These are phyloP conservation scores for Pachysandra terminalis DNA, from an alignment of 164 flowering plant species.

Conservation along the genomic window DNA sequence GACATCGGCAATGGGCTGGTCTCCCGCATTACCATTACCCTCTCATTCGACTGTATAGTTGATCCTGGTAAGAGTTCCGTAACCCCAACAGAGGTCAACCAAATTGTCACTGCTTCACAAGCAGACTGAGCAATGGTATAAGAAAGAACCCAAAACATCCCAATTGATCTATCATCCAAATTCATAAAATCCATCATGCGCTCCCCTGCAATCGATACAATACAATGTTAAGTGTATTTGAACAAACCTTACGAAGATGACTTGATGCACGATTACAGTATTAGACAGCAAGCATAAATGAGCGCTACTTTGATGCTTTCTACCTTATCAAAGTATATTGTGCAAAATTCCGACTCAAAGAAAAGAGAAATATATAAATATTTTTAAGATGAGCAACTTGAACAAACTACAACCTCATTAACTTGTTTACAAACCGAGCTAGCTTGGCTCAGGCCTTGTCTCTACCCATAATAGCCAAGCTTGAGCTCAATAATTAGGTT, in stretches of 20 bases:
- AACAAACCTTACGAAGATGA: neutral
- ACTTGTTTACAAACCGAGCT: too few relatives aligned
- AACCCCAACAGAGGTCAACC: conserved; percentile 79
- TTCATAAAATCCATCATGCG: conserved; percentile 83
- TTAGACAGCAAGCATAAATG: too few relatives aligned
- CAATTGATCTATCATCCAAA: conserved; percentile 92
- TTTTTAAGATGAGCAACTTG: too few relatives aligned
- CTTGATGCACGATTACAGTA: too few relatives aligned
- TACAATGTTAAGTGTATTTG: neutral
- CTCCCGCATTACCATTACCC: conserved; percentile 78
- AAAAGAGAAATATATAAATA: too few relatives aligned
- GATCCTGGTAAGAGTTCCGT: conserved; percentile 62
- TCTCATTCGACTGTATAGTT: conserved; percentile 74
- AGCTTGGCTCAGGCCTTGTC: too few relatives aligned
- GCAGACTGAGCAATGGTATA: conserved; percentile 96
- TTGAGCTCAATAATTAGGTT: too few relatives aligned
- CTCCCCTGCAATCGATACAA: conserved; percentile 54
- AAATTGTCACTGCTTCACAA: conserved; percentile 79
- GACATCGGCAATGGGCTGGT: conserved; percentile 84
- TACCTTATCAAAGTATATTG: too few relatives aligned
- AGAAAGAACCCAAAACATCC: conserved; percentile 99
- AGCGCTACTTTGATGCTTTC: too few relatives aligned
- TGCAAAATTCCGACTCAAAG: too few relatives aligned
- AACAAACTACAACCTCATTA: too few relatives aligned
- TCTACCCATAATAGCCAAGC: too few relatives aligned